Evolutionary conservation across 1,284 basidiomycete species (phyloP), one percentile per base, ranked within the genome.

Genomic region (Schizophyllum amplum): DNA sequence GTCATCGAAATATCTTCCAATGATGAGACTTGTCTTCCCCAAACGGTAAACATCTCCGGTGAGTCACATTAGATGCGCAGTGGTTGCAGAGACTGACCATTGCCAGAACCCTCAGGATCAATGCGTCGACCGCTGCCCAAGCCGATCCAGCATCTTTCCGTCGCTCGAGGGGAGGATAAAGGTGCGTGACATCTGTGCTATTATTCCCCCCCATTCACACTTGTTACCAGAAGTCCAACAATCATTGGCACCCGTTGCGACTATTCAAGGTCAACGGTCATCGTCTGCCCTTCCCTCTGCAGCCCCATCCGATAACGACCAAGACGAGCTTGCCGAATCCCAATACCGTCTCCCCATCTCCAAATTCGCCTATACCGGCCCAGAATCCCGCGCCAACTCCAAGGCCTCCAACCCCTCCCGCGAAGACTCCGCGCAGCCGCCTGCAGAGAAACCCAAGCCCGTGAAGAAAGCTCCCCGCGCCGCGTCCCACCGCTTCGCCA

Each of bases 401-500:
- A 9, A 9, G n/a, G n/a, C n/a, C 17, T 42, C 33, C 3, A 42
- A 13, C 3, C 33, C 33, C 33, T 42, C 33, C 13, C 33, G 33
- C 7, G 13, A 42, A 17, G 13, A 9, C 33, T 42, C 33, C 7
- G 33, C 33, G 33, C 33, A 42, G 17, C 17, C 33, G 13, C 17
- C 33, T 17, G 17, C 33, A 3, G n/a, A n/a, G n/a, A 42, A 42
- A 9, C 4, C 33, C 33, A 42, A 64, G 56, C 46, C 54, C 4
- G 46, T 57, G 15, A 47, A 56, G 47, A 51, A 24, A 9, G 33
- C 54, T 17, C 33, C 54, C 1, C 60, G n/a, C n/a, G n/a, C n/a
- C n/a, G n/a, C n/a, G n/a, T n/a, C 53, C 13, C 62, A 66, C 55
- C 64, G 62, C 48, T 68, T 74, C 25, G 59, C 65, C 1, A 63